Base-by-base conservation (phyloP, 495 filamentous ascomycete genomes). In the Trichoderma virens region DNA sequence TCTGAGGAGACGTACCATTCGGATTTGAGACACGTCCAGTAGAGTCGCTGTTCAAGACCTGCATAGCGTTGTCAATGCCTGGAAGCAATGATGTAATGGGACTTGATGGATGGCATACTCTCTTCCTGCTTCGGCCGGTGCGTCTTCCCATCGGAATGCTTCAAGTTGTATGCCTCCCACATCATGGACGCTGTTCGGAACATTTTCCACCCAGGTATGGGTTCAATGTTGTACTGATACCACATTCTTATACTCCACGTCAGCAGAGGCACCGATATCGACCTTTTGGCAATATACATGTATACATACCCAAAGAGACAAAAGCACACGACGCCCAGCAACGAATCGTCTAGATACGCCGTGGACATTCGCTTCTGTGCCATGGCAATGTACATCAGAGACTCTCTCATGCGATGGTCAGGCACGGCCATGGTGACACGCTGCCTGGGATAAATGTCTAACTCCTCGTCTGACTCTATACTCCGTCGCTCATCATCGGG, bases 281-380 rank as follows among this genome's bases (percentile, higher is more conserved):
- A 13, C 23, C 0, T 23, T 4, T 30, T 60, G 4, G 23, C 56
- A 34, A 60, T 14, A 0, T 20, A 27, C n/a, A n/a, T n/a, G 9
- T 5, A 18, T 18, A 60, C 56, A 5, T 62, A 62, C 60, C 31
- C 60, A 39, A 35, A 62, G 11, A 62, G 34, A 16, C 23, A 62
- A 38, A 35, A 62, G 25, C 60, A 62, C 32, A 62, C 31, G 6
- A 41, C 30, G 34, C 60, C 60, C 3, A 35, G 31, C 14, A 62
- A 27, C 16, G 60, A 62, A 16, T 62, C 60, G 23, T 62, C 60
- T 11, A 35, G n/a, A 35, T 32, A 62, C 31, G 60, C 60, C 31
- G 60, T 38, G 31, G 60, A 62, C 60, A 62, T 35, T 35, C 60
- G 60, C 25, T 38, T 34, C 60, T 62, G 60, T 31, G 60, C 60